Evolutionary conservation across 495 filamentous ascomycete genomes (phyloP).

Genomic region (Neurospora sp.): DNA sequence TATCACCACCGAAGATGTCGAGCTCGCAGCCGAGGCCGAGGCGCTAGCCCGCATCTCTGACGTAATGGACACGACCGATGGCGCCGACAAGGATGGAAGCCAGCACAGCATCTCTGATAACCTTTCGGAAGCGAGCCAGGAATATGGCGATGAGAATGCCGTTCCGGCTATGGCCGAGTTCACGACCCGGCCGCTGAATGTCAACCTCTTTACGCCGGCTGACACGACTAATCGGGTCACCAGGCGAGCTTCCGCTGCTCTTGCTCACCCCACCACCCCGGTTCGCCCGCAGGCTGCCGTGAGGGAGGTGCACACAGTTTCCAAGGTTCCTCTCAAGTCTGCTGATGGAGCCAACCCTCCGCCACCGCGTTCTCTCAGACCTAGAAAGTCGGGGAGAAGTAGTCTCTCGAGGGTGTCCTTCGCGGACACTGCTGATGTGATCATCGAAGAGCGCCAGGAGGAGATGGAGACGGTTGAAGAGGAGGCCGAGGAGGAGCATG

Average conservation of each 20-base stretch:
- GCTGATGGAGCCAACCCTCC: conserved; percentile 53
- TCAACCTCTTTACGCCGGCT: background rate
- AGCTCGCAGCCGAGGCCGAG: conserved; percentile 36
- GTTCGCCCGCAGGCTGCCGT: conserved; percentile 25
- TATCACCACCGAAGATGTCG: conserved; percentile 36
- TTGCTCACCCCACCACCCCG: conserved; percentile 11
- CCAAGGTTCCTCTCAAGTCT: conserved; percentile 65
- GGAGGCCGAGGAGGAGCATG: conserved; percentile 12
- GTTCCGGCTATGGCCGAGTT: conserved; percentile 26
- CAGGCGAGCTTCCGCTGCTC: background rate
- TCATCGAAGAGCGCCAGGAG: background rate
- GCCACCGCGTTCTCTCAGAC: conserved; percentile 1
- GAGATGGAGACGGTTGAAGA: conserved; percentile 10
- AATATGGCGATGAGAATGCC: conserved; percentile 54
- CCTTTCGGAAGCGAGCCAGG: conserved; percentile 48
- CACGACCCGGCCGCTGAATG: background rate
- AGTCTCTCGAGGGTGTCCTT: conserved; percentile 40
- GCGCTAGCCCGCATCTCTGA: conserved; percentile 8
- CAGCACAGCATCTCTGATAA: conserved; percentile 26
- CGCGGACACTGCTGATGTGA: background rate
- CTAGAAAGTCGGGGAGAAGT: conserved; percentile 5
- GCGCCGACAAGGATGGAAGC: background rate
- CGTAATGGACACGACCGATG: background rate
- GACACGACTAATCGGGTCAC: background rate
- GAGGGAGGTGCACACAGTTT: conserved; percentile 53